Base-by-base conservation (phyloP, 352 stramenopile genomes). In the Globisporangium ultimum region DNA sequence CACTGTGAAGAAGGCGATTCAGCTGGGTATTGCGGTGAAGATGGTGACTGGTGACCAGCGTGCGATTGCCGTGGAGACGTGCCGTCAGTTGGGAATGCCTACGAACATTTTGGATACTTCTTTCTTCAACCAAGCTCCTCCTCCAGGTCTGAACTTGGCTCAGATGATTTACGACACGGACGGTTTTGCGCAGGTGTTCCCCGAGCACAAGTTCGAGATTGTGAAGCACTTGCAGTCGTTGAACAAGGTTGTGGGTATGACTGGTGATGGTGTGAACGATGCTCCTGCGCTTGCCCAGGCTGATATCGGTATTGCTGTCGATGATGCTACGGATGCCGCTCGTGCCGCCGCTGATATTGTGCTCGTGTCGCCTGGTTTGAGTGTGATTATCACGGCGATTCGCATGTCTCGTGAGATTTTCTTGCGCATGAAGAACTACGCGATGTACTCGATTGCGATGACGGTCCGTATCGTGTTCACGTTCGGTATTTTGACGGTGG, bases 21-120 rank as follows among this genome's bases (percentile, higher is more conserved):
- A 92, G 63, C 76, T 95, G 15, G 96, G 96, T 49, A 91, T 98
- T 53, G 78, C 72, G 1, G 93, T 98, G 24, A 98, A 98, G 76
- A 98, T 98, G 93, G 89, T 98, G 42, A 98, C 95, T 28, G 95
- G 95, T 67, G 95, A 98, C 66, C 95, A 98, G 70, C 76, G 83
- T 41, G 76, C 89, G 38, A 98, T 98, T 68, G 94, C 91, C 45
- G 77, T 93, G 22, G 89, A 98, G 75, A 98, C 94, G 53, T 92
- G 87, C 57, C 84, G 80, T 71, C 74, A 86, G 49, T 60, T 98
- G 61, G 88, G 78, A 68, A 95, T 98, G 78, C 90, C 84, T 13
- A 91, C 81, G 8, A 89, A 93, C 68, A 93, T 94, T 55, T 57
- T 90, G 22, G 78, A 92, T 66, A 84, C 78, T 52, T 87, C 74